phyloP scores from a whole-genome alignment of 1,284 basidiomycete species.

The Afroboletus lepidellus region DNA sequence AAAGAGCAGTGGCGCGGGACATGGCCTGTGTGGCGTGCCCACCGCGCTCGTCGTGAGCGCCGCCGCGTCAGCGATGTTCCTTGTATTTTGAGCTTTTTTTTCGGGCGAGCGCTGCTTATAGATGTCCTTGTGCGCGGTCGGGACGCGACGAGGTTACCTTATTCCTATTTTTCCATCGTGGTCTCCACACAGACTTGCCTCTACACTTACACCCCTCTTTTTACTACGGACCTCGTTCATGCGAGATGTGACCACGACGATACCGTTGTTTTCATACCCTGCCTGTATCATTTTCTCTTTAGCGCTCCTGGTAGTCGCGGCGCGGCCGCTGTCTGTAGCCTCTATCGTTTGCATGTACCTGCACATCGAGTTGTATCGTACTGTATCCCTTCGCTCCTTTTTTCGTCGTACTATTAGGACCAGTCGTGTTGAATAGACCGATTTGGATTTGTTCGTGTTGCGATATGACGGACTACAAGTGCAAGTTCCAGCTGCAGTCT shows the following conservation, averaged over 20 bases:
- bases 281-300: constrained; percentile 1
- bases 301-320: not conserved
- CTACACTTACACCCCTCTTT: too few relatives aligned
- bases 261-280: not conserved
- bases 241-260: not conserved
- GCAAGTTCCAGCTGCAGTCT: too few relatives aligned
- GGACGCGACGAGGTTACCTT: not conserved
- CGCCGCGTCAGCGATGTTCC: constrained; percentile 8
- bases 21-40: constrained; percentile 1
- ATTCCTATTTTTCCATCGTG: not conserved
- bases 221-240: not conserved
- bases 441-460: too few relatives aligned
- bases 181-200: not conserved
- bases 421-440: not conserved
- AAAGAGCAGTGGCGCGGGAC: constrained; percentile 16
- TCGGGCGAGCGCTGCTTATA: not conserved
- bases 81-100: constrained; percentile 9
- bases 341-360: not conserved
- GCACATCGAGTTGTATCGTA: constrained; percentile 2
- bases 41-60: constrained; percentile 7
- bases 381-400: constrained; percentile 5
- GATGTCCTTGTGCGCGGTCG: not conserved
- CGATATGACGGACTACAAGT: too few relatives aligned
- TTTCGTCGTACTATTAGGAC: not conserved
- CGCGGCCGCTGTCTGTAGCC: not conserved